Evolutionary conservation across 1,139 yeast genomes (phyloP), one percentile per base, ranked within the genome.

Genomic region (Wickerhamiella infanticola): DNA sequence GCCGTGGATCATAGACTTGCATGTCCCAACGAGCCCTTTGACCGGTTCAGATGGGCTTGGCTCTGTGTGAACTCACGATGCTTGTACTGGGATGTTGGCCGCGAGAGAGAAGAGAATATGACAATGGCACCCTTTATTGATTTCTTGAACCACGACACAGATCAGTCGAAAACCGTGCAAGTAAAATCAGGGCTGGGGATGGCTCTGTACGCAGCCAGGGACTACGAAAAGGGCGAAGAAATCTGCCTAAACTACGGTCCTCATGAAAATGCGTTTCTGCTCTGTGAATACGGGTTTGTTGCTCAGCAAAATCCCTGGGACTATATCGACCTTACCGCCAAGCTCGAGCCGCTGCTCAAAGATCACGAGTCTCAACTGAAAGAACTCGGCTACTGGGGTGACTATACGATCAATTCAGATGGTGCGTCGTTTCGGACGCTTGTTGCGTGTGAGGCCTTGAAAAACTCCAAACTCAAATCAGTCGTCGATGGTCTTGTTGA

Each of bases 111-210:
- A 24, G 86, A 81, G 54, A 81, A 84, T 58, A 79, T 86, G 63
- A 84, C 97, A 1, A 67, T 90, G 75, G 96, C 93, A 0, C 98
- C 98, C 0, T 80, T 69, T 53, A 88, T 88, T 11, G 98, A 90
- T 65, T 82, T 83, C 58, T 66, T 90, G 47, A 90, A 90, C 63
- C 97, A 90, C 62, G 52, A 50, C 25, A 40, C 52, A 3, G 47
- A 48, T 37, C 54, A 53, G 24, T 25, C 37, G 6, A 35, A 42
- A n/a, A 74, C 72, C 44, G 78, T 84, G 50, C 61, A 63, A 1
- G 61, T 78, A 43, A 68, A 69, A 40, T 68, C 74, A 24, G 72
- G 72, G 54, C 53, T 62, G 3, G 70, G 67, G 43, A 56, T 64
- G 54, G 43, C 50, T 9, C 80, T 78, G 1, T 58, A 59, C 31